Evolutionary conservation across 1,284 basidiomycete species (phyloP).

Genomic region (Microbotryum scabiosae): DNA sequence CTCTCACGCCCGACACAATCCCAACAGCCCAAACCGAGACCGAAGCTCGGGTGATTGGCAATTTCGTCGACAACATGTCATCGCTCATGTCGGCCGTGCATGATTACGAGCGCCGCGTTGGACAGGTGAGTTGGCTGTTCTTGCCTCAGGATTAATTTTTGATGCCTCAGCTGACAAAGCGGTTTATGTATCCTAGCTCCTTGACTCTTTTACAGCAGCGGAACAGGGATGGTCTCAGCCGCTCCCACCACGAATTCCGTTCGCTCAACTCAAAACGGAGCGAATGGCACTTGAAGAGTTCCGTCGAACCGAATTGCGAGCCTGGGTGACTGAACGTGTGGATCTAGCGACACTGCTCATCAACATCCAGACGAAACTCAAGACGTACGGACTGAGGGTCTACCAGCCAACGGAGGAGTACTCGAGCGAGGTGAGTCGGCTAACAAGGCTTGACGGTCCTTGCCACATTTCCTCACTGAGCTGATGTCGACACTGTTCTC

Average conservation of each 20-base stretch:
- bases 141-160: background rate
- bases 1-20: too few relatives aligned
- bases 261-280: conserved; percentile 69
- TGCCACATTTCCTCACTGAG: background rate
- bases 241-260: conserved; percentile 57
- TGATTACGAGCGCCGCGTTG: conserved; percentile 86
- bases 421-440: conserved; percentile 49
- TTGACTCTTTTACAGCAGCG: conserved; percentile 55
- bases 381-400: conserved; percentile 75
- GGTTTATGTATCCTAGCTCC: conserved; percentile 47
- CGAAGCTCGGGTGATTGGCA: conserved; percentile 83
- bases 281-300: conserved; percentile 67
- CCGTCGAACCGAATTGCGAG: conserved; percentile 75
- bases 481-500: too few relatives aligned
- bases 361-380: conserved; percentile 89
- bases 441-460: background rate
- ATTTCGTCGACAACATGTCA: conserved; percentile 92
- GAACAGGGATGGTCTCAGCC: conserved; percentile 58
- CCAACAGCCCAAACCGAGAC: conserved; percentile 82
- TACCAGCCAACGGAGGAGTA: conserved; percentile 73
- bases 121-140: conserved; percentile 46
- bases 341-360: conserved; percentile 80
- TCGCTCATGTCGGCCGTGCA: conserved; percentile 75
- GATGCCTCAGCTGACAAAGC: background rate
- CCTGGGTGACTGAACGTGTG: conserved; percentile 82